Evolutionary conservation across 495 filamentous ascomycete genomes (phyloP), one percentile per base, ranked within the genome.

Genomic region (Penicillium taxi): DNA sequence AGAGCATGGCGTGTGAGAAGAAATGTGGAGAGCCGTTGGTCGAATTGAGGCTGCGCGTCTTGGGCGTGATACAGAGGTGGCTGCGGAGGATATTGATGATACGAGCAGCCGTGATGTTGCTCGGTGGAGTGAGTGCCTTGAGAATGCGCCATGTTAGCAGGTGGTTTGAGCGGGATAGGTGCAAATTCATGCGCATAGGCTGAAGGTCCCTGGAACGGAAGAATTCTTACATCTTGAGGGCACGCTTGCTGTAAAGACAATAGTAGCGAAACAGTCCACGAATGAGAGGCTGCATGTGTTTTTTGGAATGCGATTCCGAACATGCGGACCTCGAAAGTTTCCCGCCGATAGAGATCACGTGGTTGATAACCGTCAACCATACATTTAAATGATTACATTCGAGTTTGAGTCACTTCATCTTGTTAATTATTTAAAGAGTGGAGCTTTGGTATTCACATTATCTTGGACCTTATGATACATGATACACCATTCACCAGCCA

Each of bases 71-170:
- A 35, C 13, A 7, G 32, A 30, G 5, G 22, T 14, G 17, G 15
- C 22, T 20, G 22, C 17, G 3, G 21, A 39, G 9, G 44, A 37
- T 15, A 23, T 8, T 16, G 39, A 37, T 4, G 32, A 14, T 1
- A 21, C 22, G 17, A 74, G 60, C 19, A 78, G 72, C 38, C 78
- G 69, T 30, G 73, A 59, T 47, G 74, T 72, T 32, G 69, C 69
- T 46, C 72, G 71, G 38, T 75, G 74, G 44, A 70, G 45, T 35
- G 39, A 59, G 42, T 69, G 48, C 67, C 67, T 72, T 27, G 15
- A 15, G 7, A 41, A 25, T 20, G 6, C n/a, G n/a, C 14, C 4
- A 8, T 13, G 22, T 56, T 37, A 56, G 46, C 30, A 11, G 14
- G 27, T 21, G 32, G 18, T 11, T 22, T 30, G 9, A 9, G n/a